Conservation (phyloP, 768 basidiomycete species). For the Termitomyces sp. region DNA sequence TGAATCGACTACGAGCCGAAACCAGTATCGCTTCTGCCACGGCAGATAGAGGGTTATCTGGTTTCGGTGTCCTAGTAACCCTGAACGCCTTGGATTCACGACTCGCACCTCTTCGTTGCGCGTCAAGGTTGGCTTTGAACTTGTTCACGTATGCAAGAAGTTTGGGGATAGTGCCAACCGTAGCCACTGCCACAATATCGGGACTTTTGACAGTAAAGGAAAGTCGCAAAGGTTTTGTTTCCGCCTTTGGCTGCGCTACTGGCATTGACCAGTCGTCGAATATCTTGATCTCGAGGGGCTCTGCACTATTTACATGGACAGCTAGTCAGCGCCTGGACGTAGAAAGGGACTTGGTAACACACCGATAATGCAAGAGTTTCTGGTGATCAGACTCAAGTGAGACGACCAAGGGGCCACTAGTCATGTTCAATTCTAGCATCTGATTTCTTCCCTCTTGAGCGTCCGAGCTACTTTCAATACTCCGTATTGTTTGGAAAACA, state of each 20-base stretch:
- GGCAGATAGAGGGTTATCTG: slow-evolving; percentile 75
- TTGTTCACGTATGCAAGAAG: slow-evolving; percentile 70
- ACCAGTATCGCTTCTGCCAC: slow-evolving; percentile 84
- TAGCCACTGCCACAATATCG: slow-evolving; percentile 61
- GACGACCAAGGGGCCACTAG: slow-evolving; percentile 62
- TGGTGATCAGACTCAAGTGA: slow-evolving; percentile 75
- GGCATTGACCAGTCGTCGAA: slow-evolving; percentile 77
- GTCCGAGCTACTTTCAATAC: slow-evolving; percentile 36
- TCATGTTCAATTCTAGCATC: slow-evolving; percentile 72
- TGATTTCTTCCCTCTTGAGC: slow-evolving; percentile 31
- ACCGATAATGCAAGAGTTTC: slow-evolving; percentile 73
- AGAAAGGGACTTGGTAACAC: slow-evolving; percentile 1
- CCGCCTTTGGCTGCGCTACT: slow-evolving; percentile 30
- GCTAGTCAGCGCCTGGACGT: neutral
- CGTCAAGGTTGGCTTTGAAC: slow-evolving; percentile 67
- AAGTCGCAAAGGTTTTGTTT: slow-evolving; percentile 54
- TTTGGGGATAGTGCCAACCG: slow-evolving; percentile 73
- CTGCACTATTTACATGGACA: slow-evolving; percentile 44
- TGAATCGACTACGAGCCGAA: slow-evolving; percentile 67
- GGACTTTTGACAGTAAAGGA: slow-evolving; percentile 73
- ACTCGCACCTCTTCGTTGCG: slow-evolving; percentile 71
- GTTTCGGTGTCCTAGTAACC: slow-evolving; percentile 63
- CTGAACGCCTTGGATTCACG: slow-evolving; percentile 77
- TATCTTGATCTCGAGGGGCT: slow-evolving; percentile 70
- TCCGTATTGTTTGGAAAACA: slow-evolving; percentile 69